phyloP scores from a whole-genome alignment of 2,329 filamentous ascomycete species.

The Fusarium camptoceras region DNA sequence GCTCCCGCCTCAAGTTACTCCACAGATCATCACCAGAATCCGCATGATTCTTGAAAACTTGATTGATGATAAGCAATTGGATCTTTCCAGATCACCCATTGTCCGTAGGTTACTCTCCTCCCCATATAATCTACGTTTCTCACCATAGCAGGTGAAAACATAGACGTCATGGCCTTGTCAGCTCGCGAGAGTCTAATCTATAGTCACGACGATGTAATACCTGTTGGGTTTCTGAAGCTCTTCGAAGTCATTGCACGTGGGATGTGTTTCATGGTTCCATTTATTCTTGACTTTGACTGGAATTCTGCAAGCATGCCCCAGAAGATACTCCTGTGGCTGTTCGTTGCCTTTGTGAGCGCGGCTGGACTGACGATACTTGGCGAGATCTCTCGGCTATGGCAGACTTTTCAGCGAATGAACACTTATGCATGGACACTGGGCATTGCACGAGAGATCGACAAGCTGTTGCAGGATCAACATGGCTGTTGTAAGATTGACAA shows the following conservation, averaged over 20 bases:
- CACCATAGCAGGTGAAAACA: not conserved
- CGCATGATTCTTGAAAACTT: not conserved
- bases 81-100: not conserved
- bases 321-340: not conserved
- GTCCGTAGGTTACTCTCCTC: not conserved
- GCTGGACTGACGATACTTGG: not conserved
- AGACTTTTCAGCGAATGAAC: not conserved
- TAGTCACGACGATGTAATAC: not conserved
- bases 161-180: not conserved
- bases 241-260: not conserved
- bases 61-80: not conserved
- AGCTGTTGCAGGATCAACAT: not conserved
- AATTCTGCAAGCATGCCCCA: fast-evolving
- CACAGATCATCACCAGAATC: not conserved
- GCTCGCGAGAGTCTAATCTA: not conserved
- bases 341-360: not conserved
- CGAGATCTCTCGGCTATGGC: not conserved
- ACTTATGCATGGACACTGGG: not conserved
- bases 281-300: not conserved
- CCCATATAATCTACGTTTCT: not conserved
- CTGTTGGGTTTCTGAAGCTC: not conserved
- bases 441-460: not conserved
- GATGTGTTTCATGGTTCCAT: not conserved
- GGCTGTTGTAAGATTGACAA: too few species aligned
- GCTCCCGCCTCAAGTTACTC: not conserved